Conservation (phyloP, 208 protist species). For the Leishmania tarentolae region DNA sequence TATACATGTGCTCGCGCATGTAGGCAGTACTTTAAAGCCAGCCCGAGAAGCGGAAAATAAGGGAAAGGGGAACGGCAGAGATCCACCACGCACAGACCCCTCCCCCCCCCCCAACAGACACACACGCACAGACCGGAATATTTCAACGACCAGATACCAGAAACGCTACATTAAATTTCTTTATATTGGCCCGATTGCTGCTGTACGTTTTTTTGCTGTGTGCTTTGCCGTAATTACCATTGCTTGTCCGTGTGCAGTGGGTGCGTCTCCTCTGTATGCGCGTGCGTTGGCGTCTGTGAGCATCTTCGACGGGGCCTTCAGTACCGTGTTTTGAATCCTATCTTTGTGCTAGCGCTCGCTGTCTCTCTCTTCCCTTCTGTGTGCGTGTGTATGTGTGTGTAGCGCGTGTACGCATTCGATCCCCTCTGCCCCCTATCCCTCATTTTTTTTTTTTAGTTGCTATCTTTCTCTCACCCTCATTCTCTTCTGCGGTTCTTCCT, state of each 20-base stretch:
- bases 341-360: not conserved
- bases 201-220: not conserved
- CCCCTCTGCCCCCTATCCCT: not conserved
- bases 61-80: not conserved
- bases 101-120: not conserved
- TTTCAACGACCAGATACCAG: not conserved
- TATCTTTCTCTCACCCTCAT: constrained; percentile 1
- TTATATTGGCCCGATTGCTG: not conserved
- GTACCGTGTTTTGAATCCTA: not conserved
- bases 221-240: not conserved
- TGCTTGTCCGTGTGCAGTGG: not conserved
- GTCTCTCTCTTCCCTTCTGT: not conserved
- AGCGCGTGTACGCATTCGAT: not conserved
- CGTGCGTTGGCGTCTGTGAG: not conserved
- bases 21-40: not conserved
- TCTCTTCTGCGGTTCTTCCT: constrained; percentile 8
- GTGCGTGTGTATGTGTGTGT: not conserved
- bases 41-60: not conserved
- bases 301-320: not conserved
- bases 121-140: not conserved
- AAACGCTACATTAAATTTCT: not conserved
- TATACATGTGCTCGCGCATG: not conserved
- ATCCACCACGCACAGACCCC: too few relatives aligned
- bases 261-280: not conserved
- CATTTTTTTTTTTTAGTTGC: not conserved